phyloP scores from a whole-genome alignment of 2,329 filamentous ascomycete species.

The Hypomyces perniciosus region DNA sequence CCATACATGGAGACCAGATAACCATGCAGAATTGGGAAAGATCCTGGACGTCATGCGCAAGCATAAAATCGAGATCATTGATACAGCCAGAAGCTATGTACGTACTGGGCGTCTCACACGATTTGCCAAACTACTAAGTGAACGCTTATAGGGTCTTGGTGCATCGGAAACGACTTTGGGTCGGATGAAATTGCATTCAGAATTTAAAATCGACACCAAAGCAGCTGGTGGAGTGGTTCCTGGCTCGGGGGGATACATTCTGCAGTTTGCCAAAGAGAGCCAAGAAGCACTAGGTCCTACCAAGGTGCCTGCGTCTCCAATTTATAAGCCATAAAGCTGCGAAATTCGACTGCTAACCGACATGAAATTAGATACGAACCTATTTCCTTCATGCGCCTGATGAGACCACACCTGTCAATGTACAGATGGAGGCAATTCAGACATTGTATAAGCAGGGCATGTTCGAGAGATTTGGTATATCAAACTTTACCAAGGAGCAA shows the following conservation, averaged over 20 bases:
- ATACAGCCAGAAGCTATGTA: slow-evolving; percentile 2
- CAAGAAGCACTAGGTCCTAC: neutral
- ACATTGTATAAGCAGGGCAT: slow-evolving; percentile 49
- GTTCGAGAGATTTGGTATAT: slow-evolving; percentile 38
- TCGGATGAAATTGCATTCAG: neutral
- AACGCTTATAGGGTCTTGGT: neutral
- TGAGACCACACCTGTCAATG: slow-evolving; percentile 46
- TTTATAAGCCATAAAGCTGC: neutral
- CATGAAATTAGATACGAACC: slow-evolving; percentile 25
- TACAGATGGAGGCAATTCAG: slow-evolving; percentile 56
- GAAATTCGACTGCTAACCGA: neutral
- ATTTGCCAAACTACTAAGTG: neutral
- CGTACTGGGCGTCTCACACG: neutral
- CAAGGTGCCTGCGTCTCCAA: neutral
- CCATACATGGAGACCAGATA: slow-evolving; percentile 2
- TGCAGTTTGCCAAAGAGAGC: slow-evolving; percentile 4
- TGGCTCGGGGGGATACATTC: neutral
- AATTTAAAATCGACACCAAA: slow-evolving; percentile 4
- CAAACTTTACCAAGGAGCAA: slow-evolving; percentile 35
- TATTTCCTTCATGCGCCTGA: slow-evolving; percentile 58
- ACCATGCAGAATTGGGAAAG: neutral
- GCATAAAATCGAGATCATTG: slow-evolving; percentile 4
- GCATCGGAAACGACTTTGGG: slow-evolving; percentile 3
- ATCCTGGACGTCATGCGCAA: slow-evolving; percentile 2
- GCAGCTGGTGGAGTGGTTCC: neutral